Conservation (phyloP, 495 filamentous ascomycete genomes). For the Penicillium parvum region DNA sequence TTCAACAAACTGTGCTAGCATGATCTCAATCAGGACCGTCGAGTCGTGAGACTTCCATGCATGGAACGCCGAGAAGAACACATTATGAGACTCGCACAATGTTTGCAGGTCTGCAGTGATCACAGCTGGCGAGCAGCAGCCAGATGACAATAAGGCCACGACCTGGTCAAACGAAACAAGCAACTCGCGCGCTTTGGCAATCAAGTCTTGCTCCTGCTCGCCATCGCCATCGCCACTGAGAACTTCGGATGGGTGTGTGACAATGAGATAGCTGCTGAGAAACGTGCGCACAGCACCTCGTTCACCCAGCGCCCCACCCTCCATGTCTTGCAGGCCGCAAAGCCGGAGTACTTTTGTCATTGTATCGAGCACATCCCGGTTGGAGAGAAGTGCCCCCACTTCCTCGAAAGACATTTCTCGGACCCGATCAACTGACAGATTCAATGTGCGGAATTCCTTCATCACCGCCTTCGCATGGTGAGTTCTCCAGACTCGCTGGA, state of each 20-base stretch:
- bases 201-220: slow-evolving; percentile 83
- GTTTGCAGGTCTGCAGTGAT: slow-evolving; percentile 43
- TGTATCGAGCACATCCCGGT: slow-evolving; percentile 63
- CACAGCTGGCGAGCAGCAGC: slow-evolving; percentile 38
- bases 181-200: slow-evolving; percentile 81
- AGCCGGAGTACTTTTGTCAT: slow-evolving; percentile 72
- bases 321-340: slow-evolving; percentile 70
- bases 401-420: slow-evolving; percentile 76
- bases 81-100: slow-evolving; percentile 59
- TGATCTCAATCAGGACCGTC: slow-evolving; percentile 81
- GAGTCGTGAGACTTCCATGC: slow-evolving; percentile 95
- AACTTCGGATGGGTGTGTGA: slow-evolving; percentile 88
- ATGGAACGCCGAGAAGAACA: slow-evolving; percentile 87
- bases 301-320: slow-evolving; percentile 62
- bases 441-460: slow-evolving; percentile 61
- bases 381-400: slow-evolving; percentile 70
- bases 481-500: slow-evolving; percentile 76
- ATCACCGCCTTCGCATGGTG: slow-evolving; percentile 55
- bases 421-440: slow-evolving; percentile 69
- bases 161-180: slow-evolving; percentile 79
- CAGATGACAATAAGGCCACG: slow-evolving; percentile 54
- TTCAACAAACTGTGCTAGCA: slow-evolving; percentile 94
- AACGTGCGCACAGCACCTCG: slow-evolving; percentile 84
- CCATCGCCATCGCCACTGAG: slow-evolving; percentile 78
- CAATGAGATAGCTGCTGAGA: slow-evolving; percentile 85